These are phyloP conservation scores for Datura wrightii DNA, from an alignment of 257 asterid species.

Conservation along the genomic window DNA sequence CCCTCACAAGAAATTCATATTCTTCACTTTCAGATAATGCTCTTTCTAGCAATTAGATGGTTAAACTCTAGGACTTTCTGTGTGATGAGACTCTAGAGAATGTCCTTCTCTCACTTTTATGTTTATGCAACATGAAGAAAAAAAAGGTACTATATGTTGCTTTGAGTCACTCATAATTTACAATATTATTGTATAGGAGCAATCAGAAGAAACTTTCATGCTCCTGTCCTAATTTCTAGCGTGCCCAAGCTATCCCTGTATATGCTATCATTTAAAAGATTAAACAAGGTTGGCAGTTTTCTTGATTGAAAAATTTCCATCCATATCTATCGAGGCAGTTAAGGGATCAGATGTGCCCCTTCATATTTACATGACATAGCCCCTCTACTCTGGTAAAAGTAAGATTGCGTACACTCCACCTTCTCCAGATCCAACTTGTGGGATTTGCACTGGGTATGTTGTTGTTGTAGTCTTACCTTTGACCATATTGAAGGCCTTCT, in stretches of 20 bases:
- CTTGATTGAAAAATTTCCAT: not conserved
- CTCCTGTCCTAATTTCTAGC: constrained; percentile 4
- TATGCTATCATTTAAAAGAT: not conserved
- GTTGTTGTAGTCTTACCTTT: not conserved
- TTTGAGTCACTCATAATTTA: constrained; percentile 3
- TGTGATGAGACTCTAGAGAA: not conserved
- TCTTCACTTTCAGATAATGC: not conserved
- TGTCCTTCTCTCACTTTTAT: not conserved
- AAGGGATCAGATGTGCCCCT: not conserved
- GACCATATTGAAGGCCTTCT: not conserved
- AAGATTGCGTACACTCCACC: no score
- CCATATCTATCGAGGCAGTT: not conserved
- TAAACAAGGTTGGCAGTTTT: not conserved
- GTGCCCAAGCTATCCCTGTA: not conserved
- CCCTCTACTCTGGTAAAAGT: no score
- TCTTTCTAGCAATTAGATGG: not conserved
- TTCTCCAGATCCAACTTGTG: no score
- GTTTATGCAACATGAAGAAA: not conserved
- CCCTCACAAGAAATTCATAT: not conserved
- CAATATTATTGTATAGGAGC: not conserved
- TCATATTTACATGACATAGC: not conserved
- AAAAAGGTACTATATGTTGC: no score
- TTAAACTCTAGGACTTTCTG: not conserved
- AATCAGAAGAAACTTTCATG: not conserved
- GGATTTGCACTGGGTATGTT: no score